Conservation (phyloP, 306 rosid genomes). For the Echinosophora koreensis region DNA sequence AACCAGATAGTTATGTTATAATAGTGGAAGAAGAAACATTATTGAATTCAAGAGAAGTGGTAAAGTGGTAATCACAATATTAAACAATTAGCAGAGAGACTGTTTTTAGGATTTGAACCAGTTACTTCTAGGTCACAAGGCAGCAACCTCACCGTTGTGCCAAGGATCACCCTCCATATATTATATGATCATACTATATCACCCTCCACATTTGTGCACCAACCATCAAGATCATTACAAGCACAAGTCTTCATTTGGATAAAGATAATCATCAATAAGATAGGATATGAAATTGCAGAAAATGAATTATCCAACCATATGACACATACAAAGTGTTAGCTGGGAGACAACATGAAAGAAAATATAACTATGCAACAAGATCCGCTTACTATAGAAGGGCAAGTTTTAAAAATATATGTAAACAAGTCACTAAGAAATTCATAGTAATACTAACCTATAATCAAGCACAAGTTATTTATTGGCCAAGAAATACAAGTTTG, state of each 20-base stretch:
- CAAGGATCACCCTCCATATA: too few relatives aligned
- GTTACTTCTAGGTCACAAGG: too few relatives aligned
- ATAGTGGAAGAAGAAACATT: constrained; percentile 26
- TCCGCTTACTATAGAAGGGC: background rate
- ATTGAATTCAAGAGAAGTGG: constrained; percentile 38
- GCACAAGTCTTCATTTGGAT: background rate
- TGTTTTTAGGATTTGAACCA: too few relatives aligned
- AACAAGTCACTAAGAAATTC: background rate
- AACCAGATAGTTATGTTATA: constrained; percentile 40
- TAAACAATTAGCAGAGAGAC: constrained; percentile 16
- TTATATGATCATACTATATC: constrained; percentile 12
- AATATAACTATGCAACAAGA: constrained; percentile 2
- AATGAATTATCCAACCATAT: constrained; percentile 3
- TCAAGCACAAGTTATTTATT: background rate
- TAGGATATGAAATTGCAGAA: constrained; percentile 9
- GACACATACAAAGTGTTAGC: constrained; percentile 14
- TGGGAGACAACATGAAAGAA: background rate
- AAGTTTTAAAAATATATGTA: background rate
- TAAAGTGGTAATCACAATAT: constrained; percentile 18
- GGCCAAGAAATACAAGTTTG: background rate
- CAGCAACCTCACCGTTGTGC: too few relatives aligned
- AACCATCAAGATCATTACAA: background rate
- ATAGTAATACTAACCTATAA: background rate
- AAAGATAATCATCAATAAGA: background rate
- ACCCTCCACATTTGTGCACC: background rate